Evolutionary conservation across 345 rosid species (phyloP), one percentile per base, ranked within the genome.

Genomic region (Bruguiera sexangula): DNA sequence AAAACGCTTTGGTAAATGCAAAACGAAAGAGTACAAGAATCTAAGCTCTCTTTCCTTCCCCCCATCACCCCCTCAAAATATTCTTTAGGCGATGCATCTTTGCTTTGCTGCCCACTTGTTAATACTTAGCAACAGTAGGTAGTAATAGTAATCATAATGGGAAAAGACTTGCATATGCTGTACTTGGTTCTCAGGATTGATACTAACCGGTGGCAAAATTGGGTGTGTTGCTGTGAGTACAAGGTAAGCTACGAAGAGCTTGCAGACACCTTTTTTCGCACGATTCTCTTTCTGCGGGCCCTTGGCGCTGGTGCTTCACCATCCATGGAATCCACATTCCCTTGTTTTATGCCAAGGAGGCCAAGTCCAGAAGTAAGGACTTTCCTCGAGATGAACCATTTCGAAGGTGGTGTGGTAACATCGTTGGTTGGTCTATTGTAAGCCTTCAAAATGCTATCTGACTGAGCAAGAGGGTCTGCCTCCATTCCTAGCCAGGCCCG

Each of bases 401-500:
- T 88, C 61, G 97, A 80, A 59, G 91, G 80, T 71, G 92, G 76
- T 16, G 67, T 55, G 10, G 71, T 67, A 24, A 37, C 77, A 46
- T 81, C 88, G 46, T 74, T 87, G n/a, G 86, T 60, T 0, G 86
- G 86, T 69, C 92, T 80, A 78, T 74, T 86, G 83, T 88, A 85
- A 62, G 96, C 90, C 78, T 81, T 88, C 74, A 86, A 78, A 54
- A 88, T 87, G 73, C 76, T 72, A 75, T 86, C 93, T 9, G 97
- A 91, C 20, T 88, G 85, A 63, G 80, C 84, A 73, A 88, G 79
- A 20, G 97, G 98, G 80, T 91, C 97, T 26, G 89, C 88, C 79
- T 91, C 95, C 63, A 89, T 83, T 54, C 96, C 96, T 43, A 94
- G 88, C 97, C 96, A 95, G 29, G 91, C 88, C 64, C 82, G 87